These are phyloP conservation scores for Orbilia oligospora DNA, from an alignment of 2,329 filamentous ascomycete genomes.

Conservation along the genomic window DNA sequence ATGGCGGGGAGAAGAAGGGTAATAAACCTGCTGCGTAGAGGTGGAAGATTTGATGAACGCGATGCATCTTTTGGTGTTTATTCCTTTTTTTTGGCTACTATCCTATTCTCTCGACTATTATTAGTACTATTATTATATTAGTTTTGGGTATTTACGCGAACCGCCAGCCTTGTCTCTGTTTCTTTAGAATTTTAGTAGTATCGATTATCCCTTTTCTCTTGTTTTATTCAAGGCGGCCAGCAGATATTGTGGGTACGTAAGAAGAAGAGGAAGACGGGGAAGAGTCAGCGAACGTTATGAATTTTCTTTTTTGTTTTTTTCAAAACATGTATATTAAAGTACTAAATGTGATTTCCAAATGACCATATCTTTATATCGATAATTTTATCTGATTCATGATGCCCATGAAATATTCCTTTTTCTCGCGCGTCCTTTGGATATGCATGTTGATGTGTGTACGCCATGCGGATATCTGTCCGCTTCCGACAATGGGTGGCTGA, in stretches of 20 bases:
- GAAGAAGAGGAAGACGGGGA: no score
- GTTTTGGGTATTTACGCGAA: constrained; percentile 18
- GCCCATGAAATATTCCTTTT: no score
- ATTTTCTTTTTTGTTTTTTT: no score
- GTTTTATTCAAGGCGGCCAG: background rate
- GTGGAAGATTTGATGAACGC: constrained; percentile 4
- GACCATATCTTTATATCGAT: no score
- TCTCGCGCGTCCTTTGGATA: no score
- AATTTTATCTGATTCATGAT: no score
- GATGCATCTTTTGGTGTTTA: constrained; percentile 28
- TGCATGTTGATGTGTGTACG: no score
- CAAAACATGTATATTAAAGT: no score
- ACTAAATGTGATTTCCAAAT: no score
- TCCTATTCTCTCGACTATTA: background rate
- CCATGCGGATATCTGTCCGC: no score
- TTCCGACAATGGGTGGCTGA: constrained; percentile 11
- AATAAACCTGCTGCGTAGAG: background rate
- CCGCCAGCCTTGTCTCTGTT: constrained; percentile 3
- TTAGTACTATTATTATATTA: background rate
- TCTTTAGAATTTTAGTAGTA: constrained; percentile 4
- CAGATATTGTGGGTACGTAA: no score
- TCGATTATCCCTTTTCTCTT: background rate
- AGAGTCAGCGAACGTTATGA: background rate
- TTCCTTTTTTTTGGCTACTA: background rate
- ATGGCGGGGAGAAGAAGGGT: background rate